Evolutionary conservation across 352 stramenopile species (phyloP).

Genomic region (Phytophthora capsici): DNA sequence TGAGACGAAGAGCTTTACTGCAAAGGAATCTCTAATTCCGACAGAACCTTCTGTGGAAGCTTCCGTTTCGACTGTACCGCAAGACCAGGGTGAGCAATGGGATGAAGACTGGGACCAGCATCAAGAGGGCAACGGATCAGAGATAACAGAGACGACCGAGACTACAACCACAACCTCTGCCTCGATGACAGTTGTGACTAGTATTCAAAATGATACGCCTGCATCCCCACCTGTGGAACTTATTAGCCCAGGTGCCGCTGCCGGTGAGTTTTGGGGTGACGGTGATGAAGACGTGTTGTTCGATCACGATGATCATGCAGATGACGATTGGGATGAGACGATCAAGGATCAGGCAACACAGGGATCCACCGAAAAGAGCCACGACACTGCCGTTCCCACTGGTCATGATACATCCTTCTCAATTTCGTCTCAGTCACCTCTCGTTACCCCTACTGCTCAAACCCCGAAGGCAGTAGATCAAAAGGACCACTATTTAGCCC

Average conservation of each 20-base stretch:
- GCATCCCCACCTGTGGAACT: constrained; percentile 33
- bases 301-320: constrained; percentile 58
- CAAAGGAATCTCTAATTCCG: not conserved
- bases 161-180: not conserved
- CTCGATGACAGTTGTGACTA: constrained; percentile 9
- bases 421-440: constrained; percentile 14
- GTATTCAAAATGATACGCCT: constrained; percentile 12
- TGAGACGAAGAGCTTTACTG: constrained; percentile 11
- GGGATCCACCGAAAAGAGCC: constrained; percentile 24
- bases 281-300: constrained; percentile 66
- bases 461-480: constrained; percentile 1
- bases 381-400: constrained; percentile 2
- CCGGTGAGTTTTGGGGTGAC: constrained; percentile 74
- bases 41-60: not conserved
- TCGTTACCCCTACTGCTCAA: constrained; percentile 6
- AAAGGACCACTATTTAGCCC: constrained; percentile 3
- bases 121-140: not conserved
- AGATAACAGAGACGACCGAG: constrained; percentile 1
- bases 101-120: constrained; percentile 27
- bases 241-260: constrained; percentile 36
- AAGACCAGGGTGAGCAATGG: constrained; percentile 25
- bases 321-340: constrained; percentile 48
- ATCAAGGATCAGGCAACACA: constrained; percentile 25
- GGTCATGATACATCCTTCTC: constrained; percentile 17
- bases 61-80: constrained; percentile 7